Conservation (phyloP, 2,329 filamentous ascomycete genomes). For the Apiospora malaysiana region DNA sequence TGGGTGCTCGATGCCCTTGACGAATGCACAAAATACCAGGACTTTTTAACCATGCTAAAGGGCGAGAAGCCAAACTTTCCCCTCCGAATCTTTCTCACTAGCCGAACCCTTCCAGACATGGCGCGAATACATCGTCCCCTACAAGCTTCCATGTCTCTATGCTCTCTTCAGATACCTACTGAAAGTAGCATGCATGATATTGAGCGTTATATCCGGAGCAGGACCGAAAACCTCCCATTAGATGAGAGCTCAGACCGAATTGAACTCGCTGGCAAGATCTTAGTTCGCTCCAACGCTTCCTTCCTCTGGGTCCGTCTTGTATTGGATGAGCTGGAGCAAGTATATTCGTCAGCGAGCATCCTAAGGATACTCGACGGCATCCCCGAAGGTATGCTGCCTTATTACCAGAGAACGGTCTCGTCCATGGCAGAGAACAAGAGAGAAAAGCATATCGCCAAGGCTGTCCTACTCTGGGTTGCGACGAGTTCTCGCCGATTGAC, state of each 20-base stretch:
- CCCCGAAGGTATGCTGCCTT: constrained; percentile 41
- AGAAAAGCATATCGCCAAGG: constrained; percentile 36
- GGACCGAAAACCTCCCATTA: too few relatives aligned
- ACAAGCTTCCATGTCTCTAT: neutral
- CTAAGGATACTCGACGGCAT: constrained; percentile 24
- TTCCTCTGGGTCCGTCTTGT: neutral
- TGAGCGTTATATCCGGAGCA: too few relatives aligned
- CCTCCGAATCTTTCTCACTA: neutral
- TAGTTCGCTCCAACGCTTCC: neutral
- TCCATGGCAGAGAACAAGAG: constrained; percentile 35
- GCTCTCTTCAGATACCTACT: neutral
- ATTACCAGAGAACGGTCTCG: constrained; percentile 31
- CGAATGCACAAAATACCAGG: neutral
- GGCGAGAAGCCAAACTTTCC: neutral
- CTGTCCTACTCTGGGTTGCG: constrained; percentile 37
- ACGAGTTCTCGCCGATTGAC: constrained; percentile 28
- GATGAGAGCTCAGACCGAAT: too few relatives aligned
- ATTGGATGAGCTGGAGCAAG: neutral
- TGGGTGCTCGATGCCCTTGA: neutral
- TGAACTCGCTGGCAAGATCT: too few relatives aligned
- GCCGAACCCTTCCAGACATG: neutral
- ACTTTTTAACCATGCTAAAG: neutral
- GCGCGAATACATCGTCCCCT: neutral
- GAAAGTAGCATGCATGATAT: too few relatives aligned
- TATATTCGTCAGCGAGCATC: neutral